Evolutionary conservation across 1,284 basidiomycete genomes (phyloP), one percentile per base, ranked within the genome.

Genomic region (Austroboletus niveus): DNA sequence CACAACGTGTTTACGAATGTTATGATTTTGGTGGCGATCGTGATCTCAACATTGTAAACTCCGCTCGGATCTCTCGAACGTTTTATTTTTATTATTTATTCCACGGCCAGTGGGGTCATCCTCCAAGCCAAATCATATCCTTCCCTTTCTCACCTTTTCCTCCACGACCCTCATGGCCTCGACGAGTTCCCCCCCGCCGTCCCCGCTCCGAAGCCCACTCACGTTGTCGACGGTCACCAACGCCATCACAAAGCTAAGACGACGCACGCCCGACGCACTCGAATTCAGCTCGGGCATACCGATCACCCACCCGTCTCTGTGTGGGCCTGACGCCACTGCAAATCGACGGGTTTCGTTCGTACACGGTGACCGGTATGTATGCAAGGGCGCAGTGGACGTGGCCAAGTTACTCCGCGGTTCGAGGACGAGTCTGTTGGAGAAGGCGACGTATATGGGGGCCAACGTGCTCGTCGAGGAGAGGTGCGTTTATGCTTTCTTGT

Each of bases 391-490:
- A 1, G 87, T 89, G 32, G 84, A 88, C 59, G 72, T 79, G 29
- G 61, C 65, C 20, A 79, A 76, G 53, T 72, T 89, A 10, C 68
- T 89, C 45, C 69, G 81, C 12, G 76, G 75, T 12, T 77, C 80
- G 29, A 77, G 86, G 45, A 67, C 71, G 9, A 67, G 70, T 38
- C 63, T 89, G 38, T 62, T 85, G 50, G 78, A 84, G 50, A 72
- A 75, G 49, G 80, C 82, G n/a, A 69, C 74, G 52, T 59, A 60
- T 22, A 55, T 79, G 5, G 84, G 81, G 11, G 82, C 78, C 1
- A 84, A 82, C 57, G 80, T 79, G 3, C 73, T 89, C 46, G 75
- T 85, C 5, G 80, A 89, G 43, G 87, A 89, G 63, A 74, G 78
- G 87, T 88, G 61, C 49, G 85, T 79, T 27, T 47, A 8, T 1